A percentile compares a stretch with the other conserved stretches of the same genome.
phyloP scores from a whole-genome alignment of 345 rosid genomes.

The Citrus glauca region DNA sequence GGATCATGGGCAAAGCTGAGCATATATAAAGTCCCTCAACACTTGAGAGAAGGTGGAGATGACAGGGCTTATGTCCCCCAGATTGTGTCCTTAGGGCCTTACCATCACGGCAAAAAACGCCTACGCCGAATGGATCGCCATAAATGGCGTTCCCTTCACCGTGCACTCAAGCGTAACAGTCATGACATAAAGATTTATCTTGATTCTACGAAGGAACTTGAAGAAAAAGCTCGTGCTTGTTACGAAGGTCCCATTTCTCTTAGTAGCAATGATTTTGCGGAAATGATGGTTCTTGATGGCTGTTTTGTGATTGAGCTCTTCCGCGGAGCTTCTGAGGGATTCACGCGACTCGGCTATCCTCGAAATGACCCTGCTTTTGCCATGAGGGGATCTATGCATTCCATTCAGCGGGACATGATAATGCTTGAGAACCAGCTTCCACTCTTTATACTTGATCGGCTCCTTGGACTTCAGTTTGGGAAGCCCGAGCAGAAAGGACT shows the following conservation, averaged over 20 bases:
- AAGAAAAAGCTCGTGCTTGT: constrained; percentile 64
- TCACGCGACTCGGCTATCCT: constrained; percentile 59
- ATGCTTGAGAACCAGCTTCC: constrained; percentile 91
- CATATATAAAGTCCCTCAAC: constrained; percentile 57
- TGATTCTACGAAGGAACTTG: constrained; percentile 58
- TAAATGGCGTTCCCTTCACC: constrained; percentile 78
- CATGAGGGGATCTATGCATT: constrained; percentile 87
- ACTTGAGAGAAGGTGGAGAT: constrained; percentile 63
- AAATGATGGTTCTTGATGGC: constrained; percentile 88
- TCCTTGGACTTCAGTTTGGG: constrained; percentile 63
- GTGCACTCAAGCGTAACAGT: constrained; percentile 51
- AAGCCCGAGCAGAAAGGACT: constrained; percentile 53
- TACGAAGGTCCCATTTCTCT: constrained; percentile 57
- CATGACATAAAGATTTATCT: constrained; percentile 54
- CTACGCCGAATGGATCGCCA: constrained; percentile 73
- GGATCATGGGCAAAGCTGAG: constrained; percentile 56
- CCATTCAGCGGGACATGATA: constrained; percentile 84
- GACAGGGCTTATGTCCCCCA: constrained; percentile 78
- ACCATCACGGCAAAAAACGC: constrained; percentile 69
- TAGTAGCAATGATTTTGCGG: constrained; percentile 66
- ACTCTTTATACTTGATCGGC: constrained; percentile 57
- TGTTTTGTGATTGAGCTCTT: constrained; percentile 80
- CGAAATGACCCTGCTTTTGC: constrained; percentile 79
- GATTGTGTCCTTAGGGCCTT: constrained; percentile 75
- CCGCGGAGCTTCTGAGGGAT: constrained; percentile 71